Base-by-base conservation (phyloP, 805 yeast species). In the Maudiozyma turicensis region DNA sequence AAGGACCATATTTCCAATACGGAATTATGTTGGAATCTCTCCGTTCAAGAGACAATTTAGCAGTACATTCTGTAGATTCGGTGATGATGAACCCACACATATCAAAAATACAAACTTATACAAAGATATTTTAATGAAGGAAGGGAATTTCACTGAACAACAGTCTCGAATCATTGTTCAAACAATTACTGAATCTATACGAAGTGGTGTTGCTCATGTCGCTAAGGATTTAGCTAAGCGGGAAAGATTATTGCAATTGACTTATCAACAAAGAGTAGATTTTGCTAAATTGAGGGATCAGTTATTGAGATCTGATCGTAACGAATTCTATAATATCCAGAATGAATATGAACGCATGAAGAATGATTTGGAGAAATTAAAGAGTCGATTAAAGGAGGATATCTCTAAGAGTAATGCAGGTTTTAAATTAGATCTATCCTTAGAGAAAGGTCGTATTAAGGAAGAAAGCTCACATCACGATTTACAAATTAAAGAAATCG, bases 211-310 rank as follows among this genome's bases (percentile, higher is more conserved):
- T 32, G 75, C 76, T 26, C 79, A 84, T 49, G 81, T 88, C 29
- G 81, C 90, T 8, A 74, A 82, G 38, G 84, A 84, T 59, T 69
- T 91, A 49, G 95, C 91, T n/a, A 80, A 89, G 29, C 83, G 88
- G 57, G 96, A 89, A 57, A 81, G 83, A 42, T 74, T 91, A 43
- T 81, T 86, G 32, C 81, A 89, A 55, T 77, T 89, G 61, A 84
- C 96, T 3, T 93, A 93, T 66, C 96, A 91, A 64, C 98, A 93
- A 60, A 87, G 91, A 58, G 97, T 93, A 33, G 98, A 93, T 63
- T 91, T 93, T 73, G 93, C 96, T 38, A 91, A 91, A 62, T 75
- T 93, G 52, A 84, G 90, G 61, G 95, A 96, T 33, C 98, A 91
- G 64, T 74, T 93, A 40, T 90, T 88, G 58, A 81, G 88, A 45